phyloP scores from a whole-genome alignment of 2,329 filamentous ascomycete species.

The Fusarium succisae region DNA sequence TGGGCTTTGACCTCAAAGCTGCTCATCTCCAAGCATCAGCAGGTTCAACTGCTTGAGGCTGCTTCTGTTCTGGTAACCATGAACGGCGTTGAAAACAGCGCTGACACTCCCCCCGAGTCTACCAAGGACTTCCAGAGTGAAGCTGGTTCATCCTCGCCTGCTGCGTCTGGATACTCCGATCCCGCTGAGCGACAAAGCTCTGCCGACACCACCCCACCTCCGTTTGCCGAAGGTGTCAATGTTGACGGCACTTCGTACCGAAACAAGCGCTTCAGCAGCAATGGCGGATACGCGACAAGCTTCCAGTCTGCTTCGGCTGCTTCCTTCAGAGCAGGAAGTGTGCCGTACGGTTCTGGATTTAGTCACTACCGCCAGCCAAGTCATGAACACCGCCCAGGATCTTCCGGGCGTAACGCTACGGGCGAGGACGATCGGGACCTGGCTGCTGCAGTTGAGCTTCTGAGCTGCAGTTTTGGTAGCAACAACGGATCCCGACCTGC shows the following conservation, averaged over 20 bases:
- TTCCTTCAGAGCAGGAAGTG: slow-evolving; percentile 59
- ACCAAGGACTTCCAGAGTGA: slow-evolving; percentile 79
- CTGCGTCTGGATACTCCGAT: slow-evolving; percentile 83
- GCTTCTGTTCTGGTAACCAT: slow-evolving; percentile 96
- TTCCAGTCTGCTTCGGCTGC: slow-evolving; percentile 77
- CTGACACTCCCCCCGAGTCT: slow-evolving; percentile 70
- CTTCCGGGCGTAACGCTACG: slow-evolving; percentile 78
- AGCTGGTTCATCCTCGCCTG: slow-evolving; percentile 82
- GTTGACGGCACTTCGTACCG: slow-evolving; percentile 61
- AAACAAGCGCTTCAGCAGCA: slow-evolving; percentile 68
- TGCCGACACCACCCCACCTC: slow-evolving; percentile 90
- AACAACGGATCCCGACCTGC: slow-evolving; percentile 71
- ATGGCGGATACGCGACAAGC: slow-evolving; percentile 74
- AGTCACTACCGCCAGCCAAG: slow-evolving; percentile 77
- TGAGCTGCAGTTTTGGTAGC: slow-evolving; percentile 92
- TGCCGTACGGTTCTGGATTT: slow-evolving; percentile 56
- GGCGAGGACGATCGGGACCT: slow-evolving; percentile 88
- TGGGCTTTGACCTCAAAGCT: slow-evolving; percentile 98
- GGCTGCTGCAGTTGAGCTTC: slow-evolving; percentile 87
- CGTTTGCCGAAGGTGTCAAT: slow-evolving; percentile 72
- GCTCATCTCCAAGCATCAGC: slow-evolving; percentile 98
- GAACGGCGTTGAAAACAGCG: slow-evolving; percentile 67
- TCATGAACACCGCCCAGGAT: slow-evolving; percentile 78
- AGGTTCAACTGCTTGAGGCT: slow-evolving; percentile 96
- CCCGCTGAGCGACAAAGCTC: slow-evolving; percentile 83